These are phyloP conservation scores for Saturnispora dispora DNA, from an alignment of 805 yeast genomes.

Conservation along the genomic window DNA sequence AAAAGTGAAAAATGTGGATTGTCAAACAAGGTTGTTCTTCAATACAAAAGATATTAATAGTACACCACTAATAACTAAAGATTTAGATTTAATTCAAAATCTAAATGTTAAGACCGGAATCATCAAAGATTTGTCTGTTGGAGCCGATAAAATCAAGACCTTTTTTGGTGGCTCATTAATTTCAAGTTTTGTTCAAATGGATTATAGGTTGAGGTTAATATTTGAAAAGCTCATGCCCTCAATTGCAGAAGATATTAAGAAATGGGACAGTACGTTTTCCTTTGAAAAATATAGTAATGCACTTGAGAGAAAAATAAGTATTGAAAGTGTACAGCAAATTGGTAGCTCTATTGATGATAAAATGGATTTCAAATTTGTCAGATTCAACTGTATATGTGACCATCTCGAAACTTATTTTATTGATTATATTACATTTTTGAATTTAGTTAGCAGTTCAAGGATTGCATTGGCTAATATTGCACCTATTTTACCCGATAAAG, in stretches of 20 bases:
- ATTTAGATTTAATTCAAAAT: background rate
- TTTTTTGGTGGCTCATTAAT: constrained; percentile 11
- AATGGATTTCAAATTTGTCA: constrained; percentile 2
- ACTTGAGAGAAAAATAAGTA: constrained; percentile 8
- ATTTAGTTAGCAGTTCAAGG: constrained; percentile 4
- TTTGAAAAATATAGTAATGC: constrained; percentile 8
- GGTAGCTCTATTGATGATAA: constrained; percentile 1
- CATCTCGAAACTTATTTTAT: constrained; percentile 16
- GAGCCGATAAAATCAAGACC: constrained; percentile 1
- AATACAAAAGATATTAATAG: background rate
- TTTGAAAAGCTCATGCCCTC: constrained; percentile 6
- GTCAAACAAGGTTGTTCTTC: background rate
- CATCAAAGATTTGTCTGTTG: background rate
- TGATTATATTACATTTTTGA: constrained; percentile 9
- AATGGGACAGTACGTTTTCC: constrained; percentile 9
- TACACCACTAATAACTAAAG: constrained; percentile 2
- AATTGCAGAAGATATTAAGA: constrained; percentile 5
- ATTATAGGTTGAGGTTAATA: constrained; percentile 3
- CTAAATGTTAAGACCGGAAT: background rate
- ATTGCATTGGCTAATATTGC: constrained; percentile 1
- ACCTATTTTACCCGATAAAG: constrained; percentile 15
- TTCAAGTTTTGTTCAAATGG: constrained; percentile 5
- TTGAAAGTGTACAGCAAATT: background rate
- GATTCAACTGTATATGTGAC: constrained; percentile 8
- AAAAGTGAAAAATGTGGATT: background rate